Percentiles rank a stretch among this genome's conserved stretches.
phyloP scores from a whole-genome alignment of 176 grass and related monocot species.

The Paspalum notatum region DNA sequence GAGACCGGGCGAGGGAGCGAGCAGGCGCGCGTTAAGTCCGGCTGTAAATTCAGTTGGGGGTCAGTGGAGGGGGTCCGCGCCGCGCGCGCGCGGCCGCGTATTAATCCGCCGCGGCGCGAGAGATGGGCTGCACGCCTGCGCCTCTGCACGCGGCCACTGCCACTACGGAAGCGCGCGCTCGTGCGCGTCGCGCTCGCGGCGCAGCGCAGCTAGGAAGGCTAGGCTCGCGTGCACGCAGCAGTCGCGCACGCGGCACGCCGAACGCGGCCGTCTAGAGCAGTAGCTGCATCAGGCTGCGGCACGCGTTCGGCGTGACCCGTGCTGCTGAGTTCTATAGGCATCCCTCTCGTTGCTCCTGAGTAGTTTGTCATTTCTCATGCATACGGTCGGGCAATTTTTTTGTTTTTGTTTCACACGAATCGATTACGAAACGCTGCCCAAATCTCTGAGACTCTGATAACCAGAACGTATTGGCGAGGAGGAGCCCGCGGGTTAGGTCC shows the following conservation, averaged over 20 bases:
- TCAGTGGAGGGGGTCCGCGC: neutral
- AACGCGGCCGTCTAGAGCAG: neutral
- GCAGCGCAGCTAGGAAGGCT: constrained; percentile 11
- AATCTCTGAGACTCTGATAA: no score
- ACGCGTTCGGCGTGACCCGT: neutral
- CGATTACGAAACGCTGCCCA: no score
- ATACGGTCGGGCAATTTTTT: no score
- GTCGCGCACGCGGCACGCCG: neutral
- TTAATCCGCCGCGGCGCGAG: constrained; percentile 5
- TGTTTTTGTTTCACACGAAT: no score
- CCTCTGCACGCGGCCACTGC: neutral
- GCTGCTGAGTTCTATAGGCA: neutral
- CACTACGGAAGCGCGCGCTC: neutral
- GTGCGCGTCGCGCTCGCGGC: constrained; percentile 19
- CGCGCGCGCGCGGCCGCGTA: neutral
- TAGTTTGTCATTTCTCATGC: no score
- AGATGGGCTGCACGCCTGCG: neutral
- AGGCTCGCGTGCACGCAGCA: constrained; percentile 1
- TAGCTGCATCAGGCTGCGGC: neutral
- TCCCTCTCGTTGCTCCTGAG: no score
- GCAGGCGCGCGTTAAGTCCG: constrained; percentile 17
- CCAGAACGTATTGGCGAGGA: constrained; percentile 6
- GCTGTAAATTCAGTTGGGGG: constrained; percentile 5
- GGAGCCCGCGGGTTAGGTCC: neutral
- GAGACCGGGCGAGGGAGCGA: neutral